Conservation (phyloP, 768 basidiomycete species). For the Antrodiella citrinella region DNA sequence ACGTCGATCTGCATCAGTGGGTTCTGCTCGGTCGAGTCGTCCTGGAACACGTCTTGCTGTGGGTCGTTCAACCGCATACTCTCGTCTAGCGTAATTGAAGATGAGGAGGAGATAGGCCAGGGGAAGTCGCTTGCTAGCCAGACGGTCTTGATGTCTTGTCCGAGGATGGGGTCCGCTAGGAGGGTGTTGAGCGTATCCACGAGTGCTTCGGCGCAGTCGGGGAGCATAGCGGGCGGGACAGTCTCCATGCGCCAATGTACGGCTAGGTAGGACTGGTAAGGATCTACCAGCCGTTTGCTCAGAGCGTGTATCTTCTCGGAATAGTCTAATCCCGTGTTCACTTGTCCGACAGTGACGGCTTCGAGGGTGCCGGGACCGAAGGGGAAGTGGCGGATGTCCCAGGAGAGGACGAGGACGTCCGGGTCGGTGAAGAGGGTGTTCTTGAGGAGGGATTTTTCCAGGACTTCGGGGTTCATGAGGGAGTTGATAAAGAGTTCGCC, state of each 20-base stretch:
- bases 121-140: slow-evolving; percentile 57
- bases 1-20: neutral
- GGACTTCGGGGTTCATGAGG: slow-evolving; percentile 5
- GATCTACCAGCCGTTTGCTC: slow-evolving; percentile 27
- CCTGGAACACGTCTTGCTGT: slow-evolving; percentile 2
- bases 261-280: slow-evolving; percentile 33
- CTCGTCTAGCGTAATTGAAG: too few relatives aligned
- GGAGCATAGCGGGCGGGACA: slow-evolving; percentile 31
- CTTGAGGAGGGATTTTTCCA: neutral
- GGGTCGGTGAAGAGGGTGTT: slow-evolving; percentile 6
- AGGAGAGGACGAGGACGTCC: slow-evolving; percentile 44
- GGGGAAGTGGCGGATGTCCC: slow-evolving; percentile 38
- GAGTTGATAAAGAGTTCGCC: slow-evolving; percentile 12
- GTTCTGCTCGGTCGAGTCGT: slow-evolving; percentile 1
- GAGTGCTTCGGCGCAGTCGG: slow-evolving; percentile 42
- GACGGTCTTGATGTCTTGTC: slow-evolving; percentile 27
- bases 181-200: slow-evolving; percentile 30
- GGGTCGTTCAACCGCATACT: too few relatives aligned
- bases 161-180: slow-evolving; percentile 17
- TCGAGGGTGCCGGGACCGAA: slow-evolving; percentile 26
- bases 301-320: slow-evolving; percentile 34
- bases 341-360: slow-evolving; percentile 3
- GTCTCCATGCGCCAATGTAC: slow-evolving; percentile 57
- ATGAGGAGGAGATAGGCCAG: slow-evolving; percentile 12
- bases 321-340: slow-evolving; percentile 30